Percentiles rank a stretch among this genome's conserved stretches.
Evolutionary conservation across 2,329 filamentous ascomycete species (phyloP).

Genomic region (Penicillium frequentans): DNA sequence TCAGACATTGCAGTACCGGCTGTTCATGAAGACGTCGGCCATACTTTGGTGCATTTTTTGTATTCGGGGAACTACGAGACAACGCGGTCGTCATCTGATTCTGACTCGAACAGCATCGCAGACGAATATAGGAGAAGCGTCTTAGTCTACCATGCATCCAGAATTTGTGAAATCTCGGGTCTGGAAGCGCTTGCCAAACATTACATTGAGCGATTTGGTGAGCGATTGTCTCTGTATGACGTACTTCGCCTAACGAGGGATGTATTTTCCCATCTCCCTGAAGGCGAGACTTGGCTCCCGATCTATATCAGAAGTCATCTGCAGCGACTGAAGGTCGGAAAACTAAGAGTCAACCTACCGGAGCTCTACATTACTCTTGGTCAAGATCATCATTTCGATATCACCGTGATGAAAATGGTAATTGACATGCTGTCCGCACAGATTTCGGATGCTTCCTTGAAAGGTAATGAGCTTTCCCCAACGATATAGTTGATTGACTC

Average conservation of each 20-base stretch:
- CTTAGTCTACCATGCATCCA: conserved; percentile 18
- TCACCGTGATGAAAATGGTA: conserved; percentile 4
- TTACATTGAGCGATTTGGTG: neutral
- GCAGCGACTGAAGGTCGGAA: neutral
- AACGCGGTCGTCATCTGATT: neutral
- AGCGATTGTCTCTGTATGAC: conserved; percentile 3
- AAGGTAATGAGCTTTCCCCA: neutral
- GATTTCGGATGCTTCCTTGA: neutral
- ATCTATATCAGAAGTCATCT: conserved; percentile 1
- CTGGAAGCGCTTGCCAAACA: neutral
- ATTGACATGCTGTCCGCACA: conserved; percentile 1
- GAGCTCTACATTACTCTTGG: conserved; percentile 3
- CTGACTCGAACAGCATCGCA: neutral
- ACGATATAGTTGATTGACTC: neutral
- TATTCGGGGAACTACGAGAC: conserved; percentile 17
- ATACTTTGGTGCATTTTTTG: conserved; percentile 21
- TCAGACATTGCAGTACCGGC: no score
- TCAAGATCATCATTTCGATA: conserved; percentile 8
- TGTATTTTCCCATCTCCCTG: conserved; percentile 7
- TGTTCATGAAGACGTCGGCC: conserved; percentile 24
- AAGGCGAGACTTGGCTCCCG: conserved; percentile 8
- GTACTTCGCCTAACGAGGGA: conserved; percentile 5
- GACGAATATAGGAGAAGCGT: conserved; percentile 16
- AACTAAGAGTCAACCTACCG: neutral
- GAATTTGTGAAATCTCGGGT: conserved; percentile 4